phyloP scores from a whole-genome alignment of 2,329 filamentous ascomycete species.

The Venturia effusa region DNA sequence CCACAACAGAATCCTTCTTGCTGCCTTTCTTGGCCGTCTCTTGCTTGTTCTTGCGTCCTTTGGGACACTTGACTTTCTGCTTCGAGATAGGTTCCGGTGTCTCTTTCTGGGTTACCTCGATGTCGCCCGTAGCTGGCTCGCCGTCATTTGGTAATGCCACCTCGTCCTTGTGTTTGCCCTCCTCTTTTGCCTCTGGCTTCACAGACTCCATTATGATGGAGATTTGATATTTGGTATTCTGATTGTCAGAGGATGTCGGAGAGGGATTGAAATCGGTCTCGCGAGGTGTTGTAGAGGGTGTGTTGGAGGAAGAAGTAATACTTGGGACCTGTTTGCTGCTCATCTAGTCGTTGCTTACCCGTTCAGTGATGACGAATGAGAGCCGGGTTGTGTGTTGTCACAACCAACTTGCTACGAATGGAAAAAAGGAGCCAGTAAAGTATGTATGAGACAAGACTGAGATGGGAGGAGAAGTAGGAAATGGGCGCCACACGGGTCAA shows the following conservation, averaged over 20 bases:
- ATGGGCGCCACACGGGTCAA: not conserved
- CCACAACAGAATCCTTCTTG: not conserved
- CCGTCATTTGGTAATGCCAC: not conserved
- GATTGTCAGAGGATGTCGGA: conserved; percentile 18
- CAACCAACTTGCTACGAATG: not conserved
- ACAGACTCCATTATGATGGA: conserved; percentile 10
- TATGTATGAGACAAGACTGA: not conserved
- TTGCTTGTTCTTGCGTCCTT: conserved; percentile 1
- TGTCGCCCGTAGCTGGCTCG: conserved; percentile 11
- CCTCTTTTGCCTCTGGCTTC: not conserved
- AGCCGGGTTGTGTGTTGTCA: not conserved
- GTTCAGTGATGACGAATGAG: not conserved
- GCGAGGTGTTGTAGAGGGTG: not conserved
- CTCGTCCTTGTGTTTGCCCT: not conserved
- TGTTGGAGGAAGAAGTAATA: not conserved
- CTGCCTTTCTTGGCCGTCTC: not conserved
- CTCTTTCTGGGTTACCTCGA: conserved; percentile 5
- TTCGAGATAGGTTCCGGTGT: not conserved
- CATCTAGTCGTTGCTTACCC: conserved; percentile 2
- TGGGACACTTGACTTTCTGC: conserved; percentile 2
- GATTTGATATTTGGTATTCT: conserved; percentile 12
- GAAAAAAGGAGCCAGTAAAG: not conserved
- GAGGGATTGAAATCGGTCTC: conserved; percentile 15
- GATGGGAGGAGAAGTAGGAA: not conserved
- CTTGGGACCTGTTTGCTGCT: not conserved